Percentiles rank a stretch among this genome's conserved stretches.
phyloP scores from a whole-genome alignment of 1,284 basidiomycete genomes.

The Ganoderma lingzhi region DNA sequence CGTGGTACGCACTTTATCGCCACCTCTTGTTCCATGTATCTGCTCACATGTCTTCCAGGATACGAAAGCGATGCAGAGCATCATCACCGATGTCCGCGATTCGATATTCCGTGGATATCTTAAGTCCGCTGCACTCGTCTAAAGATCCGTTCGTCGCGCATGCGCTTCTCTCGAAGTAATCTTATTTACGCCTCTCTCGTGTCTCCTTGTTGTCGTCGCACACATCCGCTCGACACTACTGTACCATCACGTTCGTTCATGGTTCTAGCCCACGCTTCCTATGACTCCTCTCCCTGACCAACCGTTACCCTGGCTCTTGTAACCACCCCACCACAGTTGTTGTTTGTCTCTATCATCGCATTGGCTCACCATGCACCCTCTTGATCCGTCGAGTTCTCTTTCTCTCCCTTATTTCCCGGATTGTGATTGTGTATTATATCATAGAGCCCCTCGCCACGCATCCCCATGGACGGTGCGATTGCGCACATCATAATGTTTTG shows the following conservation, averaged over 20 bases:
- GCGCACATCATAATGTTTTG: constrained; percentile 11
- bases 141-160: constrained; percentile 13
- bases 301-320: background rate
- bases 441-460: constrained; percentile 20
- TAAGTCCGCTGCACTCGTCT: constrained; percentile 45
- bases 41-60: constrained; percentile 53
- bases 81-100: constrained; percentile 72
- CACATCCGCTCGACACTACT: constrained; percentile 25
- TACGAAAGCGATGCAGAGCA: constrained; percentile 81
- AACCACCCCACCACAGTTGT: constrained; percentile 8
- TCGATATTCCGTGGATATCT: constrained; percentile 47
- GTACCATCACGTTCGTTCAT: constrained; percentile 28
- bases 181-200: constrained; percentile 22
- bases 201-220: constrained; percentile 14
- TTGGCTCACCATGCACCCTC: constrained; percentile 18
- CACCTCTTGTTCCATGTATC: background rate
- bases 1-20: constrained; percentile 59
- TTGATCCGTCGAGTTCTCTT: background rate
- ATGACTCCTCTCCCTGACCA: background rate
- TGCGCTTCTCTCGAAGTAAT: constrained; percentile 17
- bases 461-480: constrained; percentile 15
- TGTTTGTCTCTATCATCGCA: constrained; percentile 16
- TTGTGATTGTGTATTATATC: constrained; percentile 25
- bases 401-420: constrained; percentile 13
- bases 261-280: constrained; percentile 18